phyloP scores from a whole-genome alignment of 139 green algal species.

The Picocystis salinarum region DNA sequence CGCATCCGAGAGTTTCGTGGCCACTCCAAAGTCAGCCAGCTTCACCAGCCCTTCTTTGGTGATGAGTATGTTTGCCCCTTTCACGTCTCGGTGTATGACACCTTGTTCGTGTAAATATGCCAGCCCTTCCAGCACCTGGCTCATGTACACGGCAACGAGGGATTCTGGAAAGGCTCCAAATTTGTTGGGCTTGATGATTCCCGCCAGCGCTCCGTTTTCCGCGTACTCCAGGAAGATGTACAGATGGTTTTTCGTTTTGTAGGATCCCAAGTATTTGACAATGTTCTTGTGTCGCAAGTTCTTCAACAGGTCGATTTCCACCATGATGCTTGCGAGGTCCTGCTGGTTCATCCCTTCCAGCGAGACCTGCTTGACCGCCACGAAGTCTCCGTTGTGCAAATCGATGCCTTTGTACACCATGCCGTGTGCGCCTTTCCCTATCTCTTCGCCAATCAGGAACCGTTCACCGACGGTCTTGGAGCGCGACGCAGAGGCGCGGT shows the following conservation, averaged over 20 bases:
- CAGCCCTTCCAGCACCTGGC: slow-evolving; percentile 62
- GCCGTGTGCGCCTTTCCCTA: slow-evolving; percentile 73
- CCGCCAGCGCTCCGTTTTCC: slow-evolving; percentile 71
- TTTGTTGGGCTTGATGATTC: slow-evolving; percentile 68
- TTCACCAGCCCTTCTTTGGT: slow-evolving; percentile 87
- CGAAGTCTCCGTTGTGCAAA: slow-evolving; percentile 50
- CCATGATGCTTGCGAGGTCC: slow-evolving; percentile 23
- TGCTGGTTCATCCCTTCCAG: slow-evolving; percentile 40
- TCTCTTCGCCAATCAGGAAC: slow-evolving; percentile 67
- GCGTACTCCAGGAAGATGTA: slow-evolving; percentile 97
- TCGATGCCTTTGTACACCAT: slow-evolving; percentile 83
- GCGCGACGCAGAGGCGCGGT: no score
- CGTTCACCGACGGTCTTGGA: no score
- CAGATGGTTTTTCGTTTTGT: slow-evolving; percentile 71
- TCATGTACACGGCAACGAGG: slow-evolving; percentile 74
- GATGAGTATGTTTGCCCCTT: slow-evolving; percentile 86
- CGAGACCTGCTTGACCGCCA: slow-evolving; percentile 87
- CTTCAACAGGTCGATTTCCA: slow-evolving; percentile 26
- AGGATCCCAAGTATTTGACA: slow-evolving; percentile 85
- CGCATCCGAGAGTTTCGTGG: slow-evolving; percentile 51
- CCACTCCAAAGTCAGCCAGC: slow-evolving; percentile 93
- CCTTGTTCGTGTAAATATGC: slow-evolving; percentile 82
- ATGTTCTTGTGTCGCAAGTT: slow-evolving; percentile 90
- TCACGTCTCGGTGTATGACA: slow-evolving; percentile 89
- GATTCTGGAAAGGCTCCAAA: slow-evolving; percentile 78